phyloP scores from a whole-genome alignment of 2,329 filamentous ascomycete genomes.

The Sporothrix pallida region DNA sequence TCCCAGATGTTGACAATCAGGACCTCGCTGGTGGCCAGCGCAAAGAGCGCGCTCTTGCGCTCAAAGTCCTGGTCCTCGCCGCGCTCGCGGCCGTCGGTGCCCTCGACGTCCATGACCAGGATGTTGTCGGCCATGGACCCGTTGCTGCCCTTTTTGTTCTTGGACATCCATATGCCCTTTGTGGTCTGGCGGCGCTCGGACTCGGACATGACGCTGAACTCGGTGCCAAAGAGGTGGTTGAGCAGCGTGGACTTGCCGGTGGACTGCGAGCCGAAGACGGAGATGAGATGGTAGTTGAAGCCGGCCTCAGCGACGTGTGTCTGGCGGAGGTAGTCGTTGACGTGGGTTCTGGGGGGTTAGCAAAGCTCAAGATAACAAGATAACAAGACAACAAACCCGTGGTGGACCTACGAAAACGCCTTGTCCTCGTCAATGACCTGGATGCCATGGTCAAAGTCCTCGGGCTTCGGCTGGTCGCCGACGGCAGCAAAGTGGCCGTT shows the following conservation, averaged over 20 bases:
- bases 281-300: slow-evolving; percentile 99
- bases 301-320: slow-evolving; percentile 84
- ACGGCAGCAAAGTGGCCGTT: slow-evolving; percentile 82
- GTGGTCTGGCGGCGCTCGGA: slow-evolving; percentile 92
- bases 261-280: slow-evolving; percentile 97
- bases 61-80: slow-evolving; percentile 99
- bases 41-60: slow-evolving; percentile 96
- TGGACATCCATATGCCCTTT: slow-evolving; percentile 99
- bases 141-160: slow-evolving; percentile 72
- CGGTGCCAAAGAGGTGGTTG: slow-evolving; percentile 92
- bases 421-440: slow-evolving; percentile 97
- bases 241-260: slow-evolving; percentile 97
- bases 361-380: neutral
- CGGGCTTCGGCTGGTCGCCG: slow-evolving; percentile 66
- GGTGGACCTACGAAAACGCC: slow-evolving; percentile 81
- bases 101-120: slow-evolving; percentile 98
- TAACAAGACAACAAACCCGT: neutral
- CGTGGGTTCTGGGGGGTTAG: slow-evolving; percentile 63
- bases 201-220: slow-evolving; percentile 98
- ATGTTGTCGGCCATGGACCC: slow-evolving; percentile 80
- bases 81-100: slow-evolving; percentile 92
- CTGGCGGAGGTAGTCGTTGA: slow-evolving; percentile 80
- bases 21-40: slow-evolving; percentile 95
- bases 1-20: slow-evolving; percentile 99
- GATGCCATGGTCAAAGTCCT: slow-evolving; percentile 87